Conservation (phyloP, 805 yeast species). For the Saccharomycopsis synnaedendra region DNA sequence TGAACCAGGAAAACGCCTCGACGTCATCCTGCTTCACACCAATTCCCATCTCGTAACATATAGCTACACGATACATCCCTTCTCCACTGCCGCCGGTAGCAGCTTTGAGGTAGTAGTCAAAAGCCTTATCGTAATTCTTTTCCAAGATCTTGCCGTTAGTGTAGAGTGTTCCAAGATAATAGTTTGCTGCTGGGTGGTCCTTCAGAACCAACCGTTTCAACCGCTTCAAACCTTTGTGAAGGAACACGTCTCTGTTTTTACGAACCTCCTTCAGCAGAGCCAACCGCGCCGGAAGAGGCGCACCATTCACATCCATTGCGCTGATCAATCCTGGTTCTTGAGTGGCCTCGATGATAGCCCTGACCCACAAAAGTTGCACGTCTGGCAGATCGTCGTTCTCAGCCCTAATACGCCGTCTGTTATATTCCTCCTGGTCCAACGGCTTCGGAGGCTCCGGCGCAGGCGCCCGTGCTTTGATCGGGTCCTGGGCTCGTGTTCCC, state of each 20-base stretch:
- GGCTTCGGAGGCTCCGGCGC: conserved; percentile 3
- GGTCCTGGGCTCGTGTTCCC: conserved; percentile 1
- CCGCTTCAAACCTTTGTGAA: conserved; percentile 46
- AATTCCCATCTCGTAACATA: conserved; percentile 57
- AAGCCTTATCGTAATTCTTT: conserved; percentile 49
- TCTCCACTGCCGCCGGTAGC: conserved; percentile 46
- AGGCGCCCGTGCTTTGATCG: neutral
- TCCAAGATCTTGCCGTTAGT: conserved; percentile 38
- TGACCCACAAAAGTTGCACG: conserved; percentile 57
- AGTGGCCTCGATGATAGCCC: conserved; percentile 38
- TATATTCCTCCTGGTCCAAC: conserved; percentile 13
- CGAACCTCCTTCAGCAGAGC: conserved; percentile 32
- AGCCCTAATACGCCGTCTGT: conserved; percentile 7
- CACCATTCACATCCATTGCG: conserved; percentile 38
- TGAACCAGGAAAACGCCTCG: conserved; percentile 44
- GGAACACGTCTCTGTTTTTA: conserved; percentile 44
- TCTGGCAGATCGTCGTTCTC: conserved; percentile 26
- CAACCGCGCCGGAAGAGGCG: conserved; percentile 27
- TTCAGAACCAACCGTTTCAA: conserved; percentile 43
- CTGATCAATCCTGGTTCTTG: conserved; percentile 29
- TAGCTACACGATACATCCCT: conserved; percentile 60
- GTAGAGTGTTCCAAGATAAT: conserved; percentile 50
- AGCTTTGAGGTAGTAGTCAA: conserved; percentile 46
- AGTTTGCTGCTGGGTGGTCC: conserved; percentile 45
- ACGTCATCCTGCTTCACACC: conserved; percentile 34